Evolutionary conservation across 1,284 basidiomycete genomes (phyloP).

Genomic region (Pterulicium gracile): DNA sequence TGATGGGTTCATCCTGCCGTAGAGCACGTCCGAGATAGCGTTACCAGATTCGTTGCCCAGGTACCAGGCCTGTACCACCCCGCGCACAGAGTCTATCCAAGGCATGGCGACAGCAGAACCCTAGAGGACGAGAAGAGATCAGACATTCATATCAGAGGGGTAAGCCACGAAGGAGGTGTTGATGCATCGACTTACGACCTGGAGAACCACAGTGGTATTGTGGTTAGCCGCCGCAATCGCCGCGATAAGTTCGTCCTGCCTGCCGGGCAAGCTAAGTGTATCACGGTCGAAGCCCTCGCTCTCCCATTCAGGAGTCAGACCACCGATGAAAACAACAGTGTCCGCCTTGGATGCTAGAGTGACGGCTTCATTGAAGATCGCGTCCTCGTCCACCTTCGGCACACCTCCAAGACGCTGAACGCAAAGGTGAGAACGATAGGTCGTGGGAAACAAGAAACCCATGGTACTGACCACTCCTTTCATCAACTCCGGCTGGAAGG

Average conservation of each 20-base stretch:
- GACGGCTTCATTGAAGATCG: conserved; percentile 47
- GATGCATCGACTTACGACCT: conserved; percentile 35
- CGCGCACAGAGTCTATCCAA: conserved; percentile 42
- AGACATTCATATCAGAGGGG: neutral
- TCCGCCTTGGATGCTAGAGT: conserved; percentile 47
- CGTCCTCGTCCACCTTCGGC: conserved; percentile 46
- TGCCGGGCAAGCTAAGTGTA: conserved; percentile 43
- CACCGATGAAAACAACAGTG: conserved; percentile 49
- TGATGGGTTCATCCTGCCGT: conserved; percentile 61
- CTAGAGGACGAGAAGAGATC: conserved; percentile 20
- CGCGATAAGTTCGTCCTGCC: conserved; percentile 51
- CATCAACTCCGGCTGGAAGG: conserved; percentile 54
- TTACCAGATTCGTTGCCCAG: conserved; percentile 70
- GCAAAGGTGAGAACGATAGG: too few relatives aligned
- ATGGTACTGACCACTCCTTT: conserved; percentile 52
- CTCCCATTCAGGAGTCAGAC: conserved; percentile 61
- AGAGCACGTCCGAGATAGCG: conserved; percentile 63
- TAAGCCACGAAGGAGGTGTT: neutral
- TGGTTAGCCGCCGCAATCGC: conserved; percentile 49
- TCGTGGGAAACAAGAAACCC: too few relatives aligned
- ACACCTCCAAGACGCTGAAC: conserved; percentile 54
- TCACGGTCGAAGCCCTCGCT: conserved; percentile 59
- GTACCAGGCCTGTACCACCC: conserved; percentile 56
- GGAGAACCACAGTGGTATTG: conserved; percentile 54
- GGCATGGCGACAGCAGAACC: conserved; percentile 61